These are phyloP conservation scores for Xylaria telfairii DNA, from an alignment of 495 filamentous ascomycete genomes.

Conservation along the genomic window DNA sequence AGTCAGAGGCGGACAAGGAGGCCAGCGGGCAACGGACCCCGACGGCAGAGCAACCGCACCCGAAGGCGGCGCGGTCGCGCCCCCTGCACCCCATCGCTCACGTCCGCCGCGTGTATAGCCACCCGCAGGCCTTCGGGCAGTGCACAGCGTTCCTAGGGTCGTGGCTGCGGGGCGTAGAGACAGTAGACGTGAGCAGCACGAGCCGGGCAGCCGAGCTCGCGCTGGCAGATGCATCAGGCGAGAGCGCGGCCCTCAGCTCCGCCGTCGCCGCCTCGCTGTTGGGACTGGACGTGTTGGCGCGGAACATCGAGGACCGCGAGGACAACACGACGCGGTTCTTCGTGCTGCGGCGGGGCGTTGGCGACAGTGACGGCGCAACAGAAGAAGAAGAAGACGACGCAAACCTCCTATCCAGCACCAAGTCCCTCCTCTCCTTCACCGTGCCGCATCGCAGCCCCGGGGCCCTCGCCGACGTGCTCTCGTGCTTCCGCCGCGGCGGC, in stretches of 20 bases:
- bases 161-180: slow-evolving; percentile 72
- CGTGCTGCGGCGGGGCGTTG: slow-evolving; percentile 62
- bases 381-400: slow-evolving; percentile 19
- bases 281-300: slow-evolving; percentile 71
- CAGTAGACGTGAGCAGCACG: slow-evolving; percentile 86
- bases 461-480: slow-evolving; percentile 78
- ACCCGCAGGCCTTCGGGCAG: slow-evolving; percentile 95
- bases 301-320: slow-evolving; percentile 78
- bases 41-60: background rate
- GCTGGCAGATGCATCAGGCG: slow-evolving; percentile 60
- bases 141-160: slow-evolving; percentile 75
- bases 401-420: slow-evolving; percentile 52
- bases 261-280: slow-evolving; percentile 70
- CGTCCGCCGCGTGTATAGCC: slow-evolving; percentile 75
- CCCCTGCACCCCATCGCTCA: slow-evolving; percentile 52
- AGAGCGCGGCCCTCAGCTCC: slow-evolving; percentile 77
- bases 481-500: slow-evolving; percentile 71
- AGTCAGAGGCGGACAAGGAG: slow-evolving; percentile 19
- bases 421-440: slow-evolving; percentile 81
- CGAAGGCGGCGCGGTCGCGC: slow-evolving; percentile 34
- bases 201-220: slow-evolving; percentile 81
- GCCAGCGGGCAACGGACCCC: slow-evolving; percentile 20
- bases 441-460: slow-evolving; percentile 79
- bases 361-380: slow-evolving; percentile 12
- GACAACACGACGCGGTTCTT: slow-evolving; percentile 93